Evolutionary conservation across 164 flowering plant genomes (phyloP), one percentile per base, ranked within the genome.

Genomic region (Paratinospora sagittata): DNA sequence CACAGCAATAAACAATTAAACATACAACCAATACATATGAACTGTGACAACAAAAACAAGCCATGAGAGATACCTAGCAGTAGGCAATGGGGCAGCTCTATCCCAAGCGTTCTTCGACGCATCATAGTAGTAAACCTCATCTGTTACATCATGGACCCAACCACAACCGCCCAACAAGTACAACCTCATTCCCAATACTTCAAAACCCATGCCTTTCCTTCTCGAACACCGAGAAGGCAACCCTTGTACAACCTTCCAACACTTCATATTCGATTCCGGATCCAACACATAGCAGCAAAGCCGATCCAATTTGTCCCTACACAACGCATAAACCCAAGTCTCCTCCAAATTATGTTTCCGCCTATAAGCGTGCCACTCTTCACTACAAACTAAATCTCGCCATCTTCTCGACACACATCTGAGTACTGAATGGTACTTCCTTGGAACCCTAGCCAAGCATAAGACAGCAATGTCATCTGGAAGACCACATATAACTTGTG

Each of bases 331-430:
- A 33, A 93, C 83, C 93, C 93, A 91, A 61, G 87, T 62, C 80
- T 93, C 98, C 11, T 75, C 83, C 67, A 86, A 69, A 24, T 77
- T 74, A 67, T 84, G 84, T 84, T 81, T 89, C 64, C n/a, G 71
- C n/a, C 97, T 85, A 57, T 82, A 84, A 24, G 70, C 37, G 43
- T 45, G 49, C 86, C 84, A 89, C 70, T 84, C 91, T 45, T 87
- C 82, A 69, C 92, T 80, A 75, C 85, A 70, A 6, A 93, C 78
- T 70, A 91, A 80, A 19, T 79, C 84, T 71, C 85, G 81, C 98
- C 97, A 93, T 80, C 89, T 83, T 73, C 74, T 91, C 17, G 93
- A 93, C 73, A 91, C 96, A 77, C 92, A 81, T 78, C 76, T 89
- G 30, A 93, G 82, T 24, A 72, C 10, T 3, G 74, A 45, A 76